Percentiles rank a stretch among this genome's conserved stretches.
Conservation (phyloP, 495 filamentous ascomycete genomes). For the Cercophora sp. region DNA sequence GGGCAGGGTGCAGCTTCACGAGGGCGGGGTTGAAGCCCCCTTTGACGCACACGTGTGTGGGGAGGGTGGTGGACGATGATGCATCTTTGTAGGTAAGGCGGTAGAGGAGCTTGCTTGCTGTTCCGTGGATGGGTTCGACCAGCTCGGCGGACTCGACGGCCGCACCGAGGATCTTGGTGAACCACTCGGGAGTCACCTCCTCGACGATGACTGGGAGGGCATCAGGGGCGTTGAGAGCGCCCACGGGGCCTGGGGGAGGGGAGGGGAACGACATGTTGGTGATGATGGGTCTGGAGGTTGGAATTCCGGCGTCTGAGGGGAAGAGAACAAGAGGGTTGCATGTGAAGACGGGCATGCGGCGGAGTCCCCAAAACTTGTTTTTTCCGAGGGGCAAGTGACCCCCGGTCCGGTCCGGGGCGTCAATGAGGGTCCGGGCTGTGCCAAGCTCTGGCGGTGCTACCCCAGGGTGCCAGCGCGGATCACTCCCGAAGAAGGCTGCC, state of each 20-base stretch:
- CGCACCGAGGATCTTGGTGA: constrained; percentile 7
- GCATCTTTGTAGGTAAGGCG: constrained; percentile 5
- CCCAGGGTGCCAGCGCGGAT: too few species aligned
- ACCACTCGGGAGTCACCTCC: constrained; percentile 11
- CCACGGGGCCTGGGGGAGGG: neutral
- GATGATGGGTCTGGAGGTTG: too few species aligned
- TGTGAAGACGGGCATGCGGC: too few species aligned
- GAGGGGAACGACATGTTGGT: neutral
- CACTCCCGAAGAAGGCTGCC: too few species aligned
- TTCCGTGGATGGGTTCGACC: constrained; percentile 11
- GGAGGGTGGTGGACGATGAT: neutral
- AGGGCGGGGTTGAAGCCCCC: constrained; percentile 16
- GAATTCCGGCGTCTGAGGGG: too few species aligned
- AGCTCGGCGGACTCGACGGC: constrained; percentile 2
- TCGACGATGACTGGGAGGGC: constrained; percentile 9
- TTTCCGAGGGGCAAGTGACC: too few species aligned
- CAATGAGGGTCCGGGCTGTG: too few species aligned
- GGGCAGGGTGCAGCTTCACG: constrained; percentile 7
- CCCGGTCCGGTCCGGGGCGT: too few species aligned
- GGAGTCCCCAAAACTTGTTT: too few species aligned
- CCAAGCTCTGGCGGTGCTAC: too few species aligned
- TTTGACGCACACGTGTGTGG: constrained; percentile 13
- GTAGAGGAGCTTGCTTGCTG: constrained; percentile 9
- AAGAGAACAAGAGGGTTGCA: too few species aligned
- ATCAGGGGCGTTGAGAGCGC: constrained; percentile 1